Evolutionary conservation across 2,329 filamentous ascomycete species (phyloP), one percentile per base, ranked within the genome.

Genomic region (Cadophora sp.): DNA sequence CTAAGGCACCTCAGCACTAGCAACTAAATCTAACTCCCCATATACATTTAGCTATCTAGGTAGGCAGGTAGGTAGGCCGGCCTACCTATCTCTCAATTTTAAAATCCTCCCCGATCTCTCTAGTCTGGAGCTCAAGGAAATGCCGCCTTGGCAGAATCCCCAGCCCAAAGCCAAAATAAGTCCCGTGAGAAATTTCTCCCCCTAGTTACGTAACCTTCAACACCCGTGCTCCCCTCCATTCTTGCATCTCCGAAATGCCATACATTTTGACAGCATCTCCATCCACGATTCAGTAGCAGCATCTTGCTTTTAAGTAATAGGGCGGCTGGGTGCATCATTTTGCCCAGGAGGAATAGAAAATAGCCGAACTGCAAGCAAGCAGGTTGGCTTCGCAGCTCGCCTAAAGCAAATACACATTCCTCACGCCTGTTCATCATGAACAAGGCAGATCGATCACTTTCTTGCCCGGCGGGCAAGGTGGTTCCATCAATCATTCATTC

Each of bases 401-500:
- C 8, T 39, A 22, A 48, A 9, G 45, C 7, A 22, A 48, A 39
- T 18, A 18, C 3, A n/a, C 55, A 39, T n/a, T 13, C n/a, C 30
- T 58, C 27, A 58, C 5, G 24, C 36, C n/a, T 22, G 36, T 43
- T 27, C n/a, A 24, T 27, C 36, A 39, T 30, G 11, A 39, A 11
- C 22, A 60, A 60, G 58, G 22, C n/a, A 30, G 27, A 30, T 48
- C 27, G 56, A 59, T 47, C 20, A 45, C n/a, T 45, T 6, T 33
- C 50, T 59, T 64, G 62, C 22, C 62, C 62, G 62, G 33, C 62
- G 62, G 53, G 43, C 62, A 59, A 58, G 45, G 43, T n/a, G 47
- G 24, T 20, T 48, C n/a, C 7, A n/a, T 30, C 27, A 30, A 30
- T 30, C 27, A 30, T 4, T 30, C 27, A 30, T 4, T 30, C 27